phyloP scores from a whole-genome alignment of 2,329 filamentous ascomycete genomes.

The Venturia oleaginea region DNA sequence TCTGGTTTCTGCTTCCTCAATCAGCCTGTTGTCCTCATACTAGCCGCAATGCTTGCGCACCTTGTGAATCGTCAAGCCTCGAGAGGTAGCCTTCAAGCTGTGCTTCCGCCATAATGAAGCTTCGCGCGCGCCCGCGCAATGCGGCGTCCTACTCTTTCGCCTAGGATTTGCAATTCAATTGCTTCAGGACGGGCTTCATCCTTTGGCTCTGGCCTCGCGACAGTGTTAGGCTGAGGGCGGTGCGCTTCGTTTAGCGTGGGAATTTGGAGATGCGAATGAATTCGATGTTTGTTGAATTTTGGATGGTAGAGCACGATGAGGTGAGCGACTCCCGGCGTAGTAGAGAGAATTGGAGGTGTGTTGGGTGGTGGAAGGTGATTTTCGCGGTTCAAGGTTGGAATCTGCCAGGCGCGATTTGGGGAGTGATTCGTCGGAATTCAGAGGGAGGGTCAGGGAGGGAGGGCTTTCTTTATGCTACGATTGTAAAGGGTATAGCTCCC shows the following conservation, averaged over 20 bases:
- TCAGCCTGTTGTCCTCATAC: neutral
- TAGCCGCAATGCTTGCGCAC: neutral
- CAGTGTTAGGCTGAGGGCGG: neutral
- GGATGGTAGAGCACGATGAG: neutral
- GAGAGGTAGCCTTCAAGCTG: constrained; percentile 8
- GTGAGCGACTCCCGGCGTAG: neutral
- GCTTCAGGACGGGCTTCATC: neutral
- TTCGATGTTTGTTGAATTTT: neutral
- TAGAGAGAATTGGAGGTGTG: neutral
- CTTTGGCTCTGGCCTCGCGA: neutral
- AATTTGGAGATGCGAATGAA: neutral
- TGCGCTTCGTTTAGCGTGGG: neutral
- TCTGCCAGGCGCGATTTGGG: neutral
- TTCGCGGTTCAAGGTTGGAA: neutral
- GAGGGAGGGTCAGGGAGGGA: neutral
- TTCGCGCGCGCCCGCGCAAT: neutral
- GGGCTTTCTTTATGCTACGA: neutral
- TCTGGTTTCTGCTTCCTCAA: constrained; percentile 57
- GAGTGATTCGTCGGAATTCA: neutral
- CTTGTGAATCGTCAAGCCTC: constrained; percentile 10
- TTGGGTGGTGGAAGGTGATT: neutral
- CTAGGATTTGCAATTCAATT: neutral
- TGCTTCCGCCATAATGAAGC: constrained; percentile 8
- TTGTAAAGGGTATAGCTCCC: neutral
- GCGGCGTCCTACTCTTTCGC: neutral